Base-by-base conservation (phyloP, 164 flowering plant species). In the Vitis amurensis region DNA sequence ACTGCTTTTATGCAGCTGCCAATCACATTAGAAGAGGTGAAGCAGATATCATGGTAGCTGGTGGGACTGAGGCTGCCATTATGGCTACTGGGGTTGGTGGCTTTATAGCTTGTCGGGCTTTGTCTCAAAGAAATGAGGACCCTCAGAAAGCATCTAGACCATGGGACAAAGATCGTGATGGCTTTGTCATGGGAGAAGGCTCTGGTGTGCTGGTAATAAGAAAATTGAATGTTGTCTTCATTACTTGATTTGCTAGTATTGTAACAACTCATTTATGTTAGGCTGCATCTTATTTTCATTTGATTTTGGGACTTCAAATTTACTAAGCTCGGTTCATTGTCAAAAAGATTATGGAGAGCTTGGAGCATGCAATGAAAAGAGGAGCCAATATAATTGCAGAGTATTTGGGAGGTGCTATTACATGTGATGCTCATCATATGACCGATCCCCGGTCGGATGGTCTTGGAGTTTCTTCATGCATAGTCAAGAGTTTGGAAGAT, bases 171-270 rank as follows among this genome's bases (percentile, higher is more conserved):
- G 69, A 76, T 71, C 87, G 91, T 52, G 91, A 85, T 73, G 95
- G 94, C 59, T 90, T 90, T 71, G 92, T 90, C 55, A 87, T 90
- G 80, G 92, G 92, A 3, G 94, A 90, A 84, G 95, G 95, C 27
- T 53, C 88, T 27, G 95, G 95, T 56, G 91, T 88, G 37, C 81
- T 88, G 91, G 91, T 90, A 83, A 72, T 52, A 10, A 6, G 14
- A 48, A 8, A 13, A 57, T 57, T 57, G 11, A 13, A 3, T 9
- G 1, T 61, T 61, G 13, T n/a, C 9, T 10, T 59, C 17, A 14
- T 30, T 9, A 8, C 19, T 10, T 57, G 3, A 2, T 11, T 60
- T 69, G 37, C 4, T 47, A 12, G 11, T 59, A 15, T 9, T 13
- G 14, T 52, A 59, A 17, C 47, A 47, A 14, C 12, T 23, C 23